phyloP scores from a whole-genome alignment of 768 basidiomycete species.

The Vararia minispora region DNA sequence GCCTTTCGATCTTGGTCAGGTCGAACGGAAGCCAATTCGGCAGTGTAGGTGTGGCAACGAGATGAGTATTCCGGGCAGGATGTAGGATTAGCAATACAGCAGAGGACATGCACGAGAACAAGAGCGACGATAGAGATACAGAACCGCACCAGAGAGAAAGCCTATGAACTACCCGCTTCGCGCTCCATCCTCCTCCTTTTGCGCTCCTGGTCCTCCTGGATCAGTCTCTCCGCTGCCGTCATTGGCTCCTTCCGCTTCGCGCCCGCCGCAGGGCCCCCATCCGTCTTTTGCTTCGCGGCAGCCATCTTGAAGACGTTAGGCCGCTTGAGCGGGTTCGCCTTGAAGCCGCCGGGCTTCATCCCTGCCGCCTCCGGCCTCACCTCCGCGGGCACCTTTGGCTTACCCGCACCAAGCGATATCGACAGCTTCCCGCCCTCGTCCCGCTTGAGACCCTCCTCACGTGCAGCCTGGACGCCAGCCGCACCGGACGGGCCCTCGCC shows the following conservation, averaged over 20 bases:
- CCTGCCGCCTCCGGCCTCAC: constrained; percentile 37
- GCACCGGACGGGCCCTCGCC: constrained; percentile 19
- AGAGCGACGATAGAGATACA: too few relatives aligned
- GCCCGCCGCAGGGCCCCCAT: constrained; percentile 29
- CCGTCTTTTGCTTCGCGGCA: constrained; percentile 24
- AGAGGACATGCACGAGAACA: too few relatives aligned
- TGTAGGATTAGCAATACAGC: too few relatives aligned
- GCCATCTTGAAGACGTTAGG: constrained; percentile 63
- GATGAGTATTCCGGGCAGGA: too few relatives aligned
- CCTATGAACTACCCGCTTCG: constrained; percentile 18
- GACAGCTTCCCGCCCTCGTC: constrained; percentile 73
- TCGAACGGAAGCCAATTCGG: too few relatives aligned
- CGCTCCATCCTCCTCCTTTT: constrained; percentile 72
- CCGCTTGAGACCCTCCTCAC: constrained; percentile 55
- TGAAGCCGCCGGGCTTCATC: constrained; percentile 56
- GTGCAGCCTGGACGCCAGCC: constrained; percentile 22
- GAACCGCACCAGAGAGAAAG: too few relatives aligned
- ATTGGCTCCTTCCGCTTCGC: constrained; percentile 59
- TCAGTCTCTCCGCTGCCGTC: constrained; percentile 78
- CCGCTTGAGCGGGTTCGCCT: constrained; percentile 60
- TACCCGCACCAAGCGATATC: constrained; percentile 57
- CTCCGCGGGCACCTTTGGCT: constrained; percentile 30
- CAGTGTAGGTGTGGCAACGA: too few relatives aligned
- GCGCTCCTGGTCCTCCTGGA: constrained; percentile 84
- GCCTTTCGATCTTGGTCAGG: too few relatives aligned